phyloP scores from a whole-genome alignment of 441 rosid genomes.

The Raphanus hybrid region DNA sequence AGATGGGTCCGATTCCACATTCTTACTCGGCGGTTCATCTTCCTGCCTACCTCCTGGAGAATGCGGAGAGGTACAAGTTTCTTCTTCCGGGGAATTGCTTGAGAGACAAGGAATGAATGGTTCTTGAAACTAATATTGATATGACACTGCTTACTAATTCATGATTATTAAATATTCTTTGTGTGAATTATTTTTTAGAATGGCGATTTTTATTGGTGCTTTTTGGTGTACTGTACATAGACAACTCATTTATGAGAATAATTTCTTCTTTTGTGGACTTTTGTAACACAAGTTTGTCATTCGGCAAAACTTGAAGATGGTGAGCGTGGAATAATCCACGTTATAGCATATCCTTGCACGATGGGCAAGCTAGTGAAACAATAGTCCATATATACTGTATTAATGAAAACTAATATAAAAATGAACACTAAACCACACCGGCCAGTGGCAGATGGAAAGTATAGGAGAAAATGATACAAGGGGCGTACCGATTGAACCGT shows the following conservation, averaged over 20 bases:
- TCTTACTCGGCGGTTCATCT: conserved; percentile 90
- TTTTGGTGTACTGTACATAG: conserved; percentile 34
- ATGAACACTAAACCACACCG: background rate
- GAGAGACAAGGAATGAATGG: conserved; percentile 59
- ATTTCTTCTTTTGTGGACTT: background rate
- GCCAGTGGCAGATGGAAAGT: conserved; percentile 1
- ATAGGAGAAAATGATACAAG: background rate
- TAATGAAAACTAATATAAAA: background rate
- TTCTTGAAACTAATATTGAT: conserved; percentile 47
- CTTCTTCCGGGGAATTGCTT: conserved; percentile 85
- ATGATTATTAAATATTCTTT: conserved; percentile 31
- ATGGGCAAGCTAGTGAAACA: conserved; percentile 9
- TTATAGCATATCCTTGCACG: conserved; percentile 24
- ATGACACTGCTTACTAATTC: conserved; percentile 25
- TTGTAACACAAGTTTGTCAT: background rate
- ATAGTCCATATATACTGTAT: background rate
- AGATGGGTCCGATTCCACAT: conserved; percentile 94
- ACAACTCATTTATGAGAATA: background rate
- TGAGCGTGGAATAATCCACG: conserved; percentile 30
- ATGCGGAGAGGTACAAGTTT: conserved; percentile 74
- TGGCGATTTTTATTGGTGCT: conserved; percentile 28
- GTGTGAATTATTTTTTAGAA: conserved; percentile 28
- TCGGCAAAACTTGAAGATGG: background rate
- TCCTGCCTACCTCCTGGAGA: conserved; percentile 79
- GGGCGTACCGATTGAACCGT: too few species aligned